Conservation (phyloP, 768 basidiomycete genomes). For the Kwoniella botswanensis region DNA sequence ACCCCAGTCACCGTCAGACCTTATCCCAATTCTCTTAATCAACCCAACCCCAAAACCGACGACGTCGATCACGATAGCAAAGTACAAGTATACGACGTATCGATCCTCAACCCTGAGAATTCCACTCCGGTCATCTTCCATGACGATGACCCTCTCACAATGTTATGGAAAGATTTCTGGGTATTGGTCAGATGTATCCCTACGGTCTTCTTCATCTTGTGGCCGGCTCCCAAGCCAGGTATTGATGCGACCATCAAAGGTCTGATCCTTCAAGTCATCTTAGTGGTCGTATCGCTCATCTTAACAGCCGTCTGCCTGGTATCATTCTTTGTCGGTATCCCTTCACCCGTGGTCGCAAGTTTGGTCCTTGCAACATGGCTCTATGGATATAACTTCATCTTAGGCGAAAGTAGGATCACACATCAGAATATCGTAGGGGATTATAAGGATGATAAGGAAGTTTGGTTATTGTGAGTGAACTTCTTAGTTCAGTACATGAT, state of each 20-base stretch:
- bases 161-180: conserved; percentile 11
- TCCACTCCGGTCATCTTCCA: conserved; percentile 12
- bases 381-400: neutral
- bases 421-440: conserved; percentile 16
- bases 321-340: conserved; percentile 17
- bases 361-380: neutral
- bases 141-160: conserved; percentile 9
- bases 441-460: conserved; percentile 28
- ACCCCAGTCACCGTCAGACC: neutral
- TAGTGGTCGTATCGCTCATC: conserved; percentile 6
- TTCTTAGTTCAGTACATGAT: neutral
- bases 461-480: conserved; percentile 44
- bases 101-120: conserved; percentile 7
- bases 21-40: neutral
- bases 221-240: conserved; percentile 1
- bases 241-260: conserved; percentile 12
- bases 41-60: neutral
- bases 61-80: conserved; percentile 1
- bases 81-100: conserved; percentile 22
- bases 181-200: conserved; percentile 1
- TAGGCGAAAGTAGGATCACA: conserved; percentile 10
- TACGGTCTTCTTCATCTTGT: conserved; percentile 5
- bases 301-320: conserved; percentile 4
- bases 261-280: conserved; percentile 3
- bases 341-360: neutral